These are phyloP conservation scores for Albizia julibrissin DNA, from an alignment of 306 rosid genomes.

Conservation along the genomic window DNA sequence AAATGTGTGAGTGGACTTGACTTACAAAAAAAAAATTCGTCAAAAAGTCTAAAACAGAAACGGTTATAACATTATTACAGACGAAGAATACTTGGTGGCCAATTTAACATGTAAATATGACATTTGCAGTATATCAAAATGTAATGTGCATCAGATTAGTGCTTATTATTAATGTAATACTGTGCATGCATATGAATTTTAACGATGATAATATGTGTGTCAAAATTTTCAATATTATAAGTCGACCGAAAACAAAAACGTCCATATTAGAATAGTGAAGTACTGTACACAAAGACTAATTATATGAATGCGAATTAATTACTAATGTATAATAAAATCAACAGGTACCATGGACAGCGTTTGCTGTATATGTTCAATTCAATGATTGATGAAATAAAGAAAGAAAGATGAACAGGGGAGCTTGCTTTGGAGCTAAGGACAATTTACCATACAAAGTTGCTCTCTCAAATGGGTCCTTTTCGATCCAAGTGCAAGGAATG, in stretches of 20 bases:
- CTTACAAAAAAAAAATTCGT: no score
- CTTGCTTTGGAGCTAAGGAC: constrained; percentile 5
- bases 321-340: neutral
- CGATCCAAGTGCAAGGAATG: constrained; percentile 43
- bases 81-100: no score
- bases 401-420: constrained; percentile 4
- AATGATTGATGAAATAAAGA: constrained; percentile 20
- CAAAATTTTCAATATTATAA: neutral
- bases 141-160: neutral
- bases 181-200: neutral
- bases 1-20: no score
- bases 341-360: neutral
- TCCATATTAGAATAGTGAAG: neutral
- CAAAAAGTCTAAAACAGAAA: no score
- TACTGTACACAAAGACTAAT: no score
- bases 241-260: neutral
- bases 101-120: no score
- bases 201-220: neutral
- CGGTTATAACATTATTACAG: no score
- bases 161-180: neutral
- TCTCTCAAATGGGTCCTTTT: constrained; percentile 30
- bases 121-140: no score
- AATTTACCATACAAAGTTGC: constrained; percentile 9
- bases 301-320: neutral
- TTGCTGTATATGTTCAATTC: neutral